Base-by-base conservation (phyloP, 2,329 filamentous ascomycete species). In the Colletotrichum cordylinicola region DNA sequence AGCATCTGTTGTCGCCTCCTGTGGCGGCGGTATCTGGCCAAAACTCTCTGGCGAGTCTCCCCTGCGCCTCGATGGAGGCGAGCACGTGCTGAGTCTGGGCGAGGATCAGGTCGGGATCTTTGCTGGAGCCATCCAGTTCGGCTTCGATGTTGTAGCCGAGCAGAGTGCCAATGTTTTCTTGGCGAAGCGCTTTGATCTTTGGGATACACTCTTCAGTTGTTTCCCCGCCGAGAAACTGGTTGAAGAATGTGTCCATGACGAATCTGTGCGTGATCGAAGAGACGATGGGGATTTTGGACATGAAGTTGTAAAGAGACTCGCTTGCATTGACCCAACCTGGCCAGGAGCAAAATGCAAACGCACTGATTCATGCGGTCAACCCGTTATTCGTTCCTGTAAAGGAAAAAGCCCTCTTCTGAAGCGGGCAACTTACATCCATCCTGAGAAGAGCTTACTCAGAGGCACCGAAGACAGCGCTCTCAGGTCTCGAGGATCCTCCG, bases 131-230 rank as follows among this genome's bases (percentile, higher is more conserved):
- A 15, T 29, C 55, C 1, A 58, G 55, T 8, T 76, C 73, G 5
- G 78, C 78, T 65, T 80, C 78, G 21, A 79, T 79, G 37, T 79
- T 79, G 35, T 79, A 79, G 6, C 79, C 78, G 3, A 80, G 75
- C 29, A 80, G 66, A 9, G 60, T 64, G 13, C 33, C 31, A 21
- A 64, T 64, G 4, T 39, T 64, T 27, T 39, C 33, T 39, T 75
- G 31, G 6, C 78, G 78, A 13, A 79, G 37, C 7, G 58, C 18
- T 9, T 78, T 67, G 7, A 79, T 79, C n/a, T 79, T 79, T 12
- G 79, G 78, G 9, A 78, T 72, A 29, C 75, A 77, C 4, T 79
- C 78, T 4, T 33, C 21, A n/a, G 24, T n/a, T 7, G 64, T 67
- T 27, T 67, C 39, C 31, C 64, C 37, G 29, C 78, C 78, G 2